phyloP scores from a whole-genome alignment of 805 yeast species.

The Dipodascus albidus region DNA sequence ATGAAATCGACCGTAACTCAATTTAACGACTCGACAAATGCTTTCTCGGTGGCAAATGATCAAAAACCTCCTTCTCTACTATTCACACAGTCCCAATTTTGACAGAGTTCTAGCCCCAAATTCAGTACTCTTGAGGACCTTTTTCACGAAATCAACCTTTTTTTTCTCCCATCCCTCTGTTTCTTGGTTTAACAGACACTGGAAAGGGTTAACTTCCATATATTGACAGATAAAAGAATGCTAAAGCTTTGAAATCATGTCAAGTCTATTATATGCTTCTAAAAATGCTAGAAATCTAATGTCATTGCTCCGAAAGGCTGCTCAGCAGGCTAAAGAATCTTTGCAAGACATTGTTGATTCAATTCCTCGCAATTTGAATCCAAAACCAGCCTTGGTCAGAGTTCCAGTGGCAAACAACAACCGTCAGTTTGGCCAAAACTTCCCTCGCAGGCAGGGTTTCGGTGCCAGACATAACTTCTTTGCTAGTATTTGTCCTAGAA shows the following conservation, averaged over 20 bases:
- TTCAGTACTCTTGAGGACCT: too few species aligned
- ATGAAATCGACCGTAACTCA: too few species aligned
- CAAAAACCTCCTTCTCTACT: neutral
- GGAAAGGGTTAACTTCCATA: neutral
- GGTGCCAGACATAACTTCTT: neutral
- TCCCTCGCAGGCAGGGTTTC: neutral
- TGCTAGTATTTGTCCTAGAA: neutral
- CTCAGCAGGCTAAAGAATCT: slow-evolving; percentile 1
- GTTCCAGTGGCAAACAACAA: neutral
- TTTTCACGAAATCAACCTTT: too few species aligned
- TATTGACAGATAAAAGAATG: neutral
- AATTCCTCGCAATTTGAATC: neutral
- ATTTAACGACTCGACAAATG: too few species aligned
- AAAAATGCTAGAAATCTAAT: neutral
- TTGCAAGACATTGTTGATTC: neutral
- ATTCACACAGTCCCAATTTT: neutral
- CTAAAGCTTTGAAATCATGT: neutral
- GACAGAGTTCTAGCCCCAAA: neutral
- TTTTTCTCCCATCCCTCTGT: neutral
- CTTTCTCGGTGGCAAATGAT: neutral
- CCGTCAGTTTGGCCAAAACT: neutral
- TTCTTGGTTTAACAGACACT: too few species aligned
- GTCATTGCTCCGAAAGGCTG: slow-evolving; percentile 1
- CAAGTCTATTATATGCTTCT: neutral
- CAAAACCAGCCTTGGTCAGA: neutral